These are phyloP conservation scores for Fusarium sp. DNA, from an alignment of 2,329 filamentous ascomycete genomes.

Conservation along the genomic window DNA sequence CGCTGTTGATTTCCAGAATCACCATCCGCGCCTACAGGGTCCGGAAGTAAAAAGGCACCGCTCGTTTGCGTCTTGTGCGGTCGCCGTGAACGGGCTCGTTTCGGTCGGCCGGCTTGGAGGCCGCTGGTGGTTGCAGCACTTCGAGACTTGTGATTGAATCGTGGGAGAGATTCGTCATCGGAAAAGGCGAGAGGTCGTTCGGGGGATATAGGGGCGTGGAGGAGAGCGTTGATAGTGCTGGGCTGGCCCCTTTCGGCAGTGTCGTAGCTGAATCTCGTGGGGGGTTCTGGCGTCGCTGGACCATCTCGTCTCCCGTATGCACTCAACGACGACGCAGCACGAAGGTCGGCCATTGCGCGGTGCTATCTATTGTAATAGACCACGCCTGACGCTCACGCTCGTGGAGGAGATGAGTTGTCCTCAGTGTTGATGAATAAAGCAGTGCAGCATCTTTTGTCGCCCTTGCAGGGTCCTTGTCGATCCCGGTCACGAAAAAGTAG, in stretches of 20 bases:
- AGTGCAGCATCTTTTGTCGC: slow-evolving; percentile 41
- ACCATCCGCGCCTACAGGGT: slow-evolving; percentile 52
- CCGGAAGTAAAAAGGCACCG: slow-evolving; percentile 64
- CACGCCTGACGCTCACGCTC: slow-evolving; percentile 32
- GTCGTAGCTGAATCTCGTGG: slow-evolving; percentile 45
- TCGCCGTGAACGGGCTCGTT: slow-evolving; percentile 44
- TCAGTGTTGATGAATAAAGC: slow-evolving; percentile 34
- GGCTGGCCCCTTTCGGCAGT: slow-evolving; percentile 40
- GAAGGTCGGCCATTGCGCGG: slow-evolving; percentile 44
- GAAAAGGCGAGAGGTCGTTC: slow-evolving; percentile 46
- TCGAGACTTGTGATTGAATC: slow-evolving; percentile 35
- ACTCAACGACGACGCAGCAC: slow-evolving; percentile 39
- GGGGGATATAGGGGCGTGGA: slow-evolving; percentile 37
- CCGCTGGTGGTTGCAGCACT: slow-evolving; percentile 25
- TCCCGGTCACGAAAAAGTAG: slow-evolving; percentile 21
- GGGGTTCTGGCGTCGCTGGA: slow-evolving; percentile 42
- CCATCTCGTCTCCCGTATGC: slow-evolving; percentile 43
- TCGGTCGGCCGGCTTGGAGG: slow-evolving; percentile 39
- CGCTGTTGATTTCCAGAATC: slow-evolving; percentile 49
- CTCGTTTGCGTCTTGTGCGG: slow-evolving; percentile 58
- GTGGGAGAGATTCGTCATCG: slow-evolving; percentile 45
- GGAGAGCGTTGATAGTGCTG: slow-evolving; percentile 42
- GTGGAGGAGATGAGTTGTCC: slow-evolving; percentile 24
- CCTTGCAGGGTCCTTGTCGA: slow-evolving; percentile 36
- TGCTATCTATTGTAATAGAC: slow-evolving; percentile 34